A percentile compares a stretch with the other conserved stretches of the same genome.
Evolutionary conservation across 2,329 filamentous ascomycete species (phyloP).

Genomic region (Stagonosporopsis cucurbitacearum): DNA sequence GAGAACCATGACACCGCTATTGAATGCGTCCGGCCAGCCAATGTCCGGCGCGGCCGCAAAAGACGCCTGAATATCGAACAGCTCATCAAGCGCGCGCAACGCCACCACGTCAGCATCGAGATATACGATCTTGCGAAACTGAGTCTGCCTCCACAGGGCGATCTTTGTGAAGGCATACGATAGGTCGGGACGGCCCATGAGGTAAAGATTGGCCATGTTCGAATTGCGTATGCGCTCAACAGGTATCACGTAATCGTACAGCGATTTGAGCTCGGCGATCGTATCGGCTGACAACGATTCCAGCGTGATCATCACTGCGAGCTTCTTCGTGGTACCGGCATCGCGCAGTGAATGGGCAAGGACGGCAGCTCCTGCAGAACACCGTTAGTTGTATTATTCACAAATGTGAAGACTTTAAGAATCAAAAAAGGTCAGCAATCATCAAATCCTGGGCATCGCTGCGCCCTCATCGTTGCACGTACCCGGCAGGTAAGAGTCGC

Average conservation of each 20-base stretch:
- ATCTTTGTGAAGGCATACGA: slow-evolving; percentile 97
- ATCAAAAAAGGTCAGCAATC: too few species aligned
- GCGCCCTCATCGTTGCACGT: slow-evolving; percentile 36
- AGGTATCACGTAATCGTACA: slow-evolving; percentile 89
- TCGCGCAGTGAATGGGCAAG: slow-evolving; percentile 94
- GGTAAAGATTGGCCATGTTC: slow-evolving; percentile 79
- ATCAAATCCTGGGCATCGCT: too few species aligned
- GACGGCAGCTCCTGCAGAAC: slow-evolving; percentile 77
- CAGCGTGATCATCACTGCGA: slow-evolving; percentile 82
- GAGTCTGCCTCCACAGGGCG: slow-evolving; percentile 86
- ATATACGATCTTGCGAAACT: slow-evolving; percentile 93
- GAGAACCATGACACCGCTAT: slow-evolving; percentile 95
- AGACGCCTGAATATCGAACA: slow-evolving; percentile 70
- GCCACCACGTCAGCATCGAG: slow-evolving; percentile 94
- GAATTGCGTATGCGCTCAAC: slow-evolving; percentile 80
- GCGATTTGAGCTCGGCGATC: slow-evolving; percentile 77
- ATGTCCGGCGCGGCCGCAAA: slow-evolving; percentile 87
- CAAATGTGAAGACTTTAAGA: neutral
- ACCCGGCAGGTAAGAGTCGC: slow-evolving; percentile 93
- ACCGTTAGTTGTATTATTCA: neutral
- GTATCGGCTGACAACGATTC: slow-evolving; percentile 79
- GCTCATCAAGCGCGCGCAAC: slow-evolving; percentile 87
- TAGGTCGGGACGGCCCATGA: slow-evolving; percentile 91
- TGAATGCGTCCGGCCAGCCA: slow-evolving; percentile 98
- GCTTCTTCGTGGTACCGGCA: slow-evolving; percentile 82